Base-by-base conservation (phyloP, 371 early-diverging fungal genomes). In the Mucor mucedo region DNA sequence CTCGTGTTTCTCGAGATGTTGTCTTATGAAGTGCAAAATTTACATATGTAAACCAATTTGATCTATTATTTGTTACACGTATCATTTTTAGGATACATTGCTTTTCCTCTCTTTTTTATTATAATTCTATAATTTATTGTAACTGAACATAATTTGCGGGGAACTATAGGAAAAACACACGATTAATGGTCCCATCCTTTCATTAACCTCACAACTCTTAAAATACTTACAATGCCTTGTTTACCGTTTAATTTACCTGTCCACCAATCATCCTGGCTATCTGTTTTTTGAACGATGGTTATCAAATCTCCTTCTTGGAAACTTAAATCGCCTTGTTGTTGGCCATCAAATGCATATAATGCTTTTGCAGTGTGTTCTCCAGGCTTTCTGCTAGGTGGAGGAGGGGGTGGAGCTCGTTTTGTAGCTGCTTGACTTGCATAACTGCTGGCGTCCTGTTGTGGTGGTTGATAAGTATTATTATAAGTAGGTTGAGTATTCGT, bases 251-350 rank as follows among this genome's bases (percentile, higher is more conserved):
- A 74, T 48, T 58, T 78, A 13, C 95, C 95, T 30, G 84, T 85
- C 95, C 95, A 94, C 95, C 95, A 94, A 68, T 91, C 92, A 69
- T 93, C 87, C 33, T 80, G 82, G 53, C 84, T 86, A 2, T 87
- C 87, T 3, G 89, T 87, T 50, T 85, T 84, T 60, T 88, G 79
- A 21, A 82, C 63, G 42, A 95, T 83, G 0, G 83, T 87, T 68
- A 95, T 91, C 21, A 89, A 61, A 70, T 94, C 93, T 9, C 90
- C 91, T 72, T 89, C 87, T 44, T 73, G 79, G 71, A 95, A 94
- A 42, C 84, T 71, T 50, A 95, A 69, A 66, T 95, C 95, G 30
- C 88, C 92, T 0, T 74, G 76, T 69, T 91, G 87, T 61, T 89
- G 86, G 0, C 89, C 93, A 30, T 69, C 76, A 72, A 89, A 95